phyloP scores from a whole-genome alignment of 345 rosid genomes.

The Alliaria petiolata region DNA sequence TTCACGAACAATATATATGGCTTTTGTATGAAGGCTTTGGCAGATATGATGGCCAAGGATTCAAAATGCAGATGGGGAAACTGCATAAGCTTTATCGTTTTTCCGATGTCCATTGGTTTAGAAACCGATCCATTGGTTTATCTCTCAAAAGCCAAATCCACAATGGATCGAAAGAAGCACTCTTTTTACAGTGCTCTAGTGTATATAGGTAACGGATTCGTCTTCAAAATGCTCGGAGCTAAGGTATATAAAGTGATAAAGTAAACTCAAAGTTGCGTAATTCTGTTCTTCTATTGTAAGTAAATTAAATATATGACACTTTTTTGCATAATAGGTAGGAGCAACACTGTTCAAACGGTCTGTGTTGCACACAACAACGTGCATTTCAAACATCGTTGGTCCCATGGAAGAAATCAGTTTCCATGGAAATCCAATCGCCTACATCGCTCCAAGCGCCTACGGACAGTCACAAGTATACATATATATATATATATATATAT shows the following conservation, averaged over 20 bases:
- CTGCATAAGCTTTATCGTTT: conserved; percentile 28
- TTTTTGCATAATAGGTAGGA: conserved; percentile 16
- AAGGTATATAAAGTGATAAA: too few species aligned
- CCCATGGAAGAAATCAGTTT: conserved; percentile 52
- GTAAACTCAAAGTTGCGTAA: too few species aligned
- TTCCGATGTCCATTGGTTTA: conserved; percentile 39
- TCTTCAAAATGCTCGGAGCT: too few species aligned
- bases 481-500: too few species aligned
- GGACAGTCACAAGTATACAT: conserved; percentile 48
- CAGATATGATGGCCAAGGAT: conserved; percentile 39
- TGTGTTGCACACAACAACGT: conserved; percentile 38
- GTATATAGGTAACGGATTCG: too few species aligned
- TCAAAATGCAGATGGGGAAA: conserved; percentile 45
- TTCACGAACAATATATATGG: too few species aligned
- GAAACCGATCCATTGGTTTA: conserved; percentile 41
- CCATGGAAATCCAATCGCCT: conserved; percentile 48
- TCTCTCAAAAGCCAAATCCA: conserved; percentile 39
- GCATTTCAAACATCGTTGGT: conserved; percentile 44
- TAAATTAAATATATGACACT: too few species aligned
- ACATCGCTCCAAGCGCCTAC: conserved; percentile 44
- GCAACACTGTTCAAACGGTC: conserved; percentile 37
- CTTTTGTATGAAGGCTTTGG: conserved; percentile 24
- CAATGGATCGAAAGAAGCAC: conserved; percentile 40
- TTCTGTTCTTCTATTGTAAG: too few species aligned
- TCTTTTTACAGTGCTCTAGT: conserved; percentile 5